These are phyloP conservation scores for Calonectria honghensis DNA, from an alignment of 2,329 filamentous ascomycete genomes.

Conservation along the genomic window DNA sequence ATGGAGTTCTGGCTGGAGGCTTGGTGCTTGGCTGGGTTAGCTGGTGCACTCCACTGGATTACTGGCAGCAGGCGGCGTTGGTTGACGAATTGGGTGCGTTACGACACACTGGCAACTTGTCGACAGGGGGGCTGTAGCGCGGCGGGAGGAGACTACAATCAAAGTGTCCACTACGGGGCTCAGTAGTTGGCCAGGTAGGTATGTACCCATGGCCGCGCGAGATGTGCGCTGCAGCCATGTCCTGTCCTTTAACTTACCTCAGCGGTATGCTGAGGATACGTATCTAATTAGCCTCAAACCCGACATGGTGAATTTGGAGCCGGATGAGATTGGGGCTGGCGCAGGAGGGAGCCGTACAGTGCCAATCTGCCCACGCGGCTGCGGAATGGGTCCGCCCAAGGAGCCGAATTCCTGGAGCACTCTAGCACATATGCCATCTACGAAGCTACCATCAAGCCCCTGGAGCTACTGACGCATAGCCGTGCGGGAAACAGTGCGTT, in stretches of 20 bases:
- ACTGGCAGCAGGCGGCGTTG: conserved; percentile 27
- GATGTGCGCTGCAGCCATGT: not conserved
- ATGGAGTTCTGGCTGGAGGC: conserved; percentile 44
- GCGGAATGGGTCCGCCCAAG: not conserved
- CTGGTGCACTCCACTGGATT: conserved; percentile 32
- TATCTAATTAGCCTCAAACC: conserved; percentile 38
- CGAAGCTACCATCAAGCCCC: conserved; percentile 15
- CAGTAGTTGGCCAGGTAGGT: conserved; percentile 2
- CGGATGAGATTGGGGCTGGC: conserved; percentile 3
- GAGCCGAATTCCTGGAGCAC: not conserved
- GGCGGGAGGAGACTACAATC: conserved; percentile 13
- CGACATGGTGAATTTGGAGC: conserved; percentile 20
- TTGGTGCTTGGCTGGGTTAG: conserved; percentile 44
- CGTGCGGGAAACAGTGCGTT: conserved; percentile 34
- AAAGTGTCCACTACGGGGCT: conserved; percentile 31
- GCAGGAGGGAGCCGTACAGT: conserved; percentile 49
- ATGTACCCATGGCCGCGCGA: conserved; percentile 8
- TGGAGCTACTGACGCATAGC: conserved; percentile 6
- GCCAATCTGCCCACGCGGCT: conserved; percentile 8
- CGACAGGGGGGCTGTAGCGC: conserved; percentile 25
- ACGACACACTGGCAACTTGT: conserved; percentile 36
- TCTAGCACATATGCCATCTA: not conserved
- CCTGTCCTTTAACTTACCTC: conserved; percentile 11
- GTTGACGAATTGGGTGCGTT: conserved; percentile 32
- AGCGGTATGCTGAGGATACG: conserved; percentile 24